Percentiles rank a stretch among this genome's conserved stretches.
Conservation (phyloP, 1,139 yeast genomes). For the Scheffersomyces quercinus region DNA sequence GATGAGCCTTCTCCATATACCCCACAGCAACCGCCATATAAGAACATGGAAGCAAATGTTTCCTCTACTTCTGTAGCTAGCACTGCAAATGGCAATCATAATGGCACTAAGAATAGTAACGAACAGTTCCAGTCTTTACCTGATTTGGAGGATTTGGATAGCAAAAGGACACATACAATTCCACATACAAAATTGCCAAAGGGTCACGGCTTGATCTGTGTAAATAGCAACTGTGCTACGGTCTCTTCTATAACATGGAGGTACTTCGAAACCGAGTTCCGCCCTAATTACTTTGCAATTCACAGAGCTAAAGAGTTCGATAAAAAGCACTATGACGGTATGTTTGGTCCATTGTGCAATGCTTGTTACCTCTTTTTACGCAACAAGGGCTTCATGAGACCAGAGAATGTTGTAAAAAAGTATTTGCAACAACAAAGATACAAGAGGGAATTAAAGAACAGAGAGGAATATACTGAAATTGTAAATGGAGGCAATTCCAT, state of each 20-base stretch:
- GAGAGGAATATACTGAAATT: slow-evolving; percentile 17
- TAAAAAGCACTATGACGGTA: slow-evolving; percentile 46
- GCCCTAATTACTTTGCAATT: slow-evolving; percentile 39
- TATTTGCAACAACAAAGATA: slow-evolving; percentile 49
- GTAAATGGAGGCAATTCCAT: neutral
- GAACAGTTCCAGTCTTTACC: slow-evolving; percentile 41
- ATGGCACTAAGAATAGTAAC: slow-evolving; percentile 11
- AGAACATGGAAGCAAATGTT: slow-evolving; percentile 7
- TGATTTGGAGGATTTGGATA: slow-evolving; percentile 47
- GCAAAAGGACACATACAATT: slow-evolving; percentile 46
- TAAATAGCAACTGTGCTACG: slow-evolving; percentile 46
- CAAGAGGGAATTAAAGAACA: slow-evolving; percentile 33
- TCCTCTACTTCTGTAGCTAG: neutral
- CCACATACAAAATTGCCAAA: slow-evolving; percentile 39
- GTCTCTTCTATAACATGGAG: slow-evolving; percentile 47
- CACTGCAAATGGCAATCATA: slow-evolving; percentile 8
- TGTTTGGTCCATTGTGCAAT: slow-evolving; percentile 54
- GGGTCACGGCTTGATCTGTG: slow-evolving; percentile 44
- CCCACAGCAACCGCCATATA: slow-evolving; percentile 43
- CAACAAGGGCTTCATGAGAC: slow-evolving; percentile 54
- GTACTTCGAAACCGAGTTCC: slow-evolving; percentile 45
- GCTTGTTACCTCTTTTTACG: slow-evolving; percentile 51
- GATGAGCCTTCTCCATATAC: slow-evolving; percentile 40
- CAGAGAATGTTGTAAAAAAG: slow-evolving; percentile 49
- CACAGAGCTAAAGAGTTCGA: slow-evolving; percentile 42